These are phyloP conservation scores for Mortierella sp. DNA, from an alignment of 371 early-diverging fungal genomes.

Conservation along the genomic window DNA sequence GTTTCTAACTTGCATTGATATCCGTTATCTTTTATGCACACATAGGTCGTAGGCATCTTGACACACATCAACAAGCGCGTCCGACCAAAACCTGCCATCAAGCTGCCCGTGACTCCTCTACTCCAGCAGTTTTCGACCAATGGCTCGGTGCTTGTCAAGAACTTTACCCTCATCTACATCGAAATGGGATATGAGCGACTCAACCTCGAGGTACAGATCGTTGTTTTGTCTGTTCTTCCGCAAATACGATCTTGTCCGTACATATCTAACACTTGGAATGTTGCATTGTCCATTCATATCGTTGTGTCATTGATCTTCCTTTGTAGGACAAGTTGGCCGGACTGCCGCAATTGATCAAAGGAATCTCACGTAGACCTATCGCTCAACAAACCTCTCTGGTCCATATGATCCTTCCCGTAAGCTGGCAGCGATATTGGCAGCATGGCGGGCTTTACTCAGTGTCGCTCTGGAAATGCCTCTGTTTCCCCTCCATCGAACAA, in stretches of 20 bases:
- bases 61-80: conserved; percentile 88
- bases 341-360: conserved; percentile 71
- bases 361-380: conserved; percentile 68
- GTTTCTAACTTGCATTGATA: too few relatives aligned
- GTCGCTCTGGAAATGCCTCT: neutral
- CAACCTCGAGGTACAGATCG: conserved; percentile 53
- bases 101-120: conserved; percentile 75
- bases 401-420: conserved; percentile 77
- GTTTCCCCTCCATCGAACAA: neutral
- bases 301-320: neutral
- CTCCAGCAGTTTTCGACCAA: conserved; percentile 63
- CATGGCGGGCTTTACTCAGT: neutral
- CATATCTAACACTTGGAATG: neutral
- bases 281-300: neutral
- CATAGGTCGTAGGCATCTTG: conserved; percentile 82
- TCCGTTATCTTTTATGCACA: neutral
- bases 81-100: conserved; percentile 70
- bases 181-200: conserved; percentile 77
- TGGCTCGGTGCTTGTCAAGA: conserved; percentile 69
- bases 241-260: neutral
- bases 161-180: conserved; percentile 82
- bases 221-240: conserved; percentile 47
- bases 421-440: conserved; percentile 14
- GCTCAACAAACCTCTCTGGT: conserved; percentile 74
- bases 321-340: conserved; percentile 43